phyloP scores from a whole-genome alignment of 371 early-diverging fungal genomes.

The Syncephalastrum contaminatum region DNA sequence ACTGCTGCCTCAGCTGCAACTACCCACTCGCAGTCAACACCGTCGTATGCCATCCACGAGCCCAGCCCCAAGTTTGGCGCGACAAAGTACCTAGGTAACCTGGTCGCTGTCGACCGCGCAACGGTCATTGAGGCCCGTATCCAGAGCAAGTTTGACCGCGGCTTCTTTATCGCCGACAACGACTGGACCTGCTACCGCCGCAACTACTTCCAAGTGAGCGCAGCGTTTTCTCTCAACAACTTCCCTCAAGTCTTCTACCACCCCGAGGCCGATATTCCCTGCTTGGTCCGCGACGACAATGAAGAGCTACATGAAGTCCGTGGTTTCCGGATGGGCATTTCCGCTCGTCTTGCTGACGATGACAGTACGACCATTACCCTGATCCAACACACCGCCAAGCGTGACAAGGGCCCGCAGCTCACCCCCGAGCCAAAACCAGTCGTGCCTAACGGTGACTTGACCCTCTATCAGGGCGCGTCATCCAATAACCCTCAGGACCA shows the following conservation, averaged over 20 bases:
- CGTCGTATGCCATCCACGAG: constrained; percentile 11
- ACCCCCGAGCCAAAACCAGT: constrained; percentile 65
- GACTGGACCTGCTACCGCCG: constrained; percentile 95
- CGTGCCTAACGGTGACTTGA: constrained; percentile 55
- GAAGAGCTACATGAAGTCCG: constrained; percentile 28
- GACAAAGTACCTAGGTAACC: constrained; percentile 22
- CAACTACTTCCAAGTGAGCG: constrained; percentile 91
- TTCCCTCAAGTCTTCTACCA: constrained; percentile 30
- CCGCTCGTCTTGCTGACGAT: constrained; percentile 54
- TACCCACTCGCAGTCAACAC: background rate
- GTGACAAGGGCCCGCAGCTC: constrained; percentile 88
- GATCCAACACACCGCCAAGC: constrained; percentile 90
- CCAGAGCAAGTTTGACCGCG: constrained; percentile 71
- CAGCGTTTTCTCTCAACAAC: constrained; percentile 63
- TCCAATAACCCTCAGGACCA: constrained; percentile 44
- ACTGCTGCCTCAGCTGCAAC: background rate
- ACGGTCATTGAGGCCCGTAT: constrained; percentile 39
- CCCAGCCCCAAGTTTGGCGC: constrained; percentile 21
- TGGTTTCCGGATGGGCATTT: constrained; percentile 70
- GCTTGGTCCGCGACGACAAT: constrained; percentile 45
- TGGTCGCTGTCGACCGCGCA: constrained; percentile 13
- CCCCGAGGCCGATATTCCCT: constrained; percentile 20
- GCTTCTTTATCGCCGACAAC: constrained; percentile 78
- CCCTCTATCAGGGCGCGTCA: constrained; percentile 37
- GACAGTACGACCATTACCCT: constrained; percentile 72